These are phyloP conservation scores for Salvia splendens DNA, from an alignment of 257 asterid genomes.

Conservation along the genomic window DNA sequence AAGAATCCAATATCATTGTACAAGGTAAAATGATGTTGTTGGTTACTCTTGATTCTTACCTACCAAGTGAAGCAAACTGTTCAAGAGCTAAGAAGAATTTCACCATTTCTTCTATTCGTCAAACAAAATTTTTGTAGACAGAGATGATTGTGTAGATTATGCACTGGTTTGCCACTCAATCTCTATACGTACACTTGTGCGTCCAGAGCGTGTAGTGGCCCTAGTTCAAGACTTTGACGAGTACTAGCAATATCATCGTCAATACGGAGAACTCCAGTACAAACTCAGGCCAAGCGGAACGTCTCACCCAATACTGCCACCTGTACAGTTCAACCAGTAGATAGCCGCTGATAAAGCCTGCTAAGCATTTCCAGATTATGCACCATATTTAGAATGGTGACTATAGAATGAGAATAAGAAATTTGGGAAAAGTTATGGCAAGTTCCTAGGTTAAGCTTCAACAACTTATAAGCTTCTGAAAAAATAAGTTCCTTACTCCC, in stretches of 20 bases:
- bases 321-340: constrained; percentile 99
- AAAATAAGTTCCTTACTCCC: too few relatives aligned
- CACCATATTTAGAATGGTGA: constrained; percentile 74
- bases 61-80: constrained; percentile 14
- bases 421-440: constrained; percentile 6
- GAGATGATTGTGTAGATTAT: background rate
- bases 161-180: background rate
- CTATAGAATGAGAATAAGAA: background rate
- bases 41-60: constrained; percentile 4
- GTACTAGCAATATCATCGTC: constrained; percentile 51
- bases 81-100: background rate
- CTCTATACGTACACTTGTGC: constrained; percentile 8
- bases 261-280: constrained; percentile 58
- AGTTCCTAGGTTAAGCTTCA: background rate
- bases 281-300: constrained; percentile 41
- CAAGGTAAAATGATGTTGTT: background rate
- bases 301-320: constrained; percentile 67
- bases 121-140: too few relatives aligned
- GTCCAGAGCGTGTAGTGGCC: constrained; percentile 8
- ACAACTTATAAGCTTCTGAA: too few relatives aligned
- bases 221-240: constrained; percentile 49
- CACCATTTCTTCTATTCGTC: too few relatives aligned
- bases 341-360: constrained; percentile 99
- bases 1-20: background rate
- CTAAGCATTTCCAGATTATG: constrained; percentile 60